Base-by-base conservation (phyloP, 1,139 yeast genomes). In the Tardiomyces blankii region DNA sequence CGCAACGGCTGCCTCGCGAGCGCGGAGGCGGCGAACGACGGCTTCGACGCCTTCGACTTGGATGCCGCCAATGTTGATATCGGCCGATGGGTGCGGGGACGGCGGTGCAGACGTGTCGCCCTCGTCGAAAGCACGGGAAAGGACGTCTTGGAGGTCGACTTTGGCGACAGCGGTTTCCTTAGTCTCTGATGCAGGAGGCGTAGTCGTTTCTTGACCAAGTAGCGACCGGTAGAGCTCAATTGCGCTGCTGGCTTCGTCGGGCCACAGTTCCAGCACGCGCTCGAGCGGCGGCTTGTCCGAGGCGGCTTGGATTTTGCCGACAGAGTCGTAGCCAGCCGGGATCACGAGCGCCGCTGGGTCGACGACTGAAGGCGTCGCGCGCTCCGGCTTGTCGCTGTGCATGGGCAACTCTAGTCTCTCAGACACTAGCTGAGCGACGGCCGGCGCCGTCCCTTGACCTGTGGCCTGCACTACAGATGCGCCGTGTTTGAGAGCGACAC, bases 401-500 rank as follows among this genome's bases (percentile, higher is more conserved):
- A 41, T 42, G 5, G 61, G 59, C 14, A 60, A 42, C 42, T 52
- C 49, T 19, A 57, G 47, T 18, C 59, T 47, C 41, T 60, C 58
- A 1, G 63, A 53, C 2, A 57, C 46, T 3, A 52, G 28, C 46
- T 52, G 49, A 16, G 44, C 51, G 11, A 48, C 42, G 12, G 49
- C 49, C 2, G 46, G 42, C 5, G 46, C 47, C 13, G 40, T 14
- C 16, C 9, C n/a, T 13, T 13, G 59, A 53, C 2, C 18, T 32
- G 35, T 5, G 5, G 52, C 45, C 32, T 55, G 55, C 1, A 59
- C 53, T 3, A 61, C 47, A 4, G 64, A 58, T 1, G 61, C 65
- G 4, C 65, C 74, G 54, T 74, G 74, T 35, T 68, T 64, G 43
- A 77, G 56, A 12, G 77, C 67, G 0, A 78, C 49, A 9, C 72